Percentiles rank a stretch among this genome's conserved stretches.
Conservation (phyloP, 1,139 yeast species). For the Hemisphaericaspora xylofermentans region DNA sequence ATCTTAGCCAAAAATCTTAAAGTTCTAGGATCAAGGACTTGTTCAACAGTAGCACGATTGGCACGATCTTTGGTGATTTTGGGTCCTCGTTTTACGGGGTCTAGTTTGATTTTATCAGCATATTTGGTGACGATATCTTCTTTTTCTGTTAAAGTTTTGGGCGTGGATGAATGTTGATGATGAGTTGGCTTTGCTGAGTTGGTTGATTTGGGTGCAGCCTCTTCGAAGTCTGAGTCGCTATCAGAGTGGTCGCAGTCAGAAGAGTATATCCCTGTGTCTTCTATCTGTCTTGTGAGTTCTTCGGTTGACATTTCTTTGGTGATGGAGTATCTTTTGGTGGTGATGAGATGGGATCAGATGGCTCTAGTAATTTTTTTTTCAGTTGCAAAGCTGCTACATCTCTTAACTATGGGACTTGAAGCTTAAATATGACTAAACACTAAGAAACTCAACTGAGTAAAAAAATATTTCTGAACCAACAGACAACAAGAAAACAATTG, state of each 20-base stretch:
- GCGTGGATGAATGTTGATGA: conserved; percentile 3
- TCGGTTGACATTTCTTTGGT: conserved; percentile 1
- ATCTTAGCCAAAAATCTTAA: conserved; percentile 77
- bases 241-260: no score
- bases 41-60: conserved; percentile 94
- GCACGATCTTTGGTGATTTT: conserved; percentile 76
- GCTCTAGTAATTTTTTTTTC: conserved; percentile 1
- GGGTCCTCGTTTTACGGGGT: conserved; percentile 54
- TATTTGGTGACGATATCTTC: conserved; percentile 61
- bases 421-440: no score
- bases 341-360: conserved; percentile 3
- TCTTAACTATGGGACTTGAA: no score
- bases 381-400: no score
- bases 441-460: background rate
- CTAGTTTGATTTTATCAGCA: conserved; percentile 63
- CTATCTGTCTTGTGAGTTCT: conserved; percentile 4
- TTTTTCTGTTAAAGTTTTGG: conserved; percentile 41
- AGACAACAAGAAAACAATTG: no score
- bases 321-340: background rate
- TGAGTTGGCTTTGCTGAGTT: background rate
- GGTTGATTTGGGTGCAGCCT: background rate
- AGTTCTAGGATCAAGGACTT: conserved; percentile 93
- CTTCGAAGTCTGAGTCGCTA: conserved; percentile 13
- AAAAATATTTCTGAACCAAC: no score
- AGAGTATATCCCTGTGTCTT: conserved; percentile 2